Conservation (phyloP, 129 eudicot genomes). For the Flaveria ramosissima region DNA sequence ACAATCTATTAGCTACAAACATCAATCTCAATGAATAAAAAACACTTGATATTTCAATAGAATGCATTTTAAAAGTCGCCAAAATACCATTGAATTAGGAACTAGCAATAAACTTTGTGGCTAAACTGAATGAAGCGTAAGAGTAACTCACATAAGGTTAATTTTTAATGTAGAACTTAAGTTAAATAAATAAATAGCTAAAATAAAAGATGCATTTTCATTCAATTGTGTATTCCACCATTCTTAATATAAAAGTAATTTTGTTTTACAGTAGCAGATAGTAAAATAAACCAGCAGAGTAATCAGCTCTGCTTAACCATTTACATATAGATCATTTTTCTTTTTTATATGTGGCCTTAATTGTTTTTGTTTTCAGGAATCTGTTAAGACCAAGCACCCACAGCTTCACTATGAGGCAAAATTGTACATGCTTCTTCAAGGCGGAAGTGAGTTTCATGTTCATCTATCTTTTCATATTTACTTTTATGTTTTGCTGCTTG, state of each 20-base stretch:
- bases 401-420: slow-evolving; percentile 96
- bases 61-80: neutral
- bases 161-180: neutral
- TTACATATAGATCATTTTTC: neutral
- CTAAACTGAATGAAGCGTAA: neutral
- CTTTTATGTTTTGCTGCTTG: neutral
- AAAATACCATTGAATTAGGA: slow-evolving; percentile 8
- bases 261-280: neutral
- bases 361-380: slow-evolving; percentile 52
- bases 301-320: neutral
- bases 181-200: neutral
- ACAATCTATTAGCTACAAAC: slow-evolving; percentile 1
- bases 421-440: slow-evolving; percentile 94
- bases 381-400: slow-evolving; percentile 89
- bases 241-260: neutral
- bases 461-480: neutral
- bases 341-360: neutral
- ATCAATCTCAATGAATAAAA: neutral
- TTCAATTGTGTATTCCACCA: neutral
- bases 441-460: slow-evolving; percentile 73
- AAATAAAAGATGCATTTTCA: neutral
- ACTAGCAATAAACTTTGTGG: no score
- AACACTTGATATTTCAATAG: neutral
- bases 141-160: neutral
- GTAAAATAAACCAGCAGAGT: slow-evolving; percentile 2